Base-by-base conservation (phyloP, 768 basidiomycete genomes). In the Rhodosporidiobolus odoratus region DNA sequence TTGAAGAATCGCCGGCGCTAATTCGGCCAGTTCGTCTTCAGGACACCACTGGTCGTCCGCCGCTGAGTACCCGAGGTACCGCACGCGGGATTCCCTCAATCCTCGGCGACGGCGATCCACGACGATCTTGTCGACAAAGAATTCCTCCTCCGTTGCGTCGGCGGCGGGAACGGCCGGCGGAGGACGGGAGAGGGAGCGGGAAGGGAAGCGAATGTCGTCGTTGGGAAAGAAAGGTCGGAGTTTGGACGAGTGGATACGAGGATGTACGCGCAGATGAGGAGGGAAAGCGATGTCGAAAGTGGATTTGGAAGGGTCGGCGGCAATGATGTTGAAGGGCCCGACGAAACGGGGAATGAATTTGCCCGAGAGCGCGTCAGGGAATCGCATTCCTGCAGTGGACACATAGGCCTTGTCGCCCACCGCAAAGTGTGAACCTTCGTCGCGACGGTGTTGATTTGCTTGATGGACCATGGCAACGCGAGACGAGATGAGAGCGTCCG, bases 171-270 rank as follows among this genome's bases (percentile, higher is more conserved):
- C 25, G 52, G 27, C n/a, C 23, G 57, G 17, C 3, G 57, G 37
- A 8, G 62, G 62, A 4, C 7, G 27, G 38, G 37, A 8, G 40
- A 63, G 35, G 23, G 62, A 38, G 23, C 62, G 62, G 3, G 62
- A 52, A 7, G 62, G 62, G n/a, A 63, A 63, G 3, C 62, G 62
- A 30, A 23, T 4, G 37, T 47, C 43, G 62, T 63, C 62, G 62
- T 63, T 63, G 25, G 48, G 48, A 53, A 41, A 41, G n/a, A 53
- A 34, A n/a, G 62, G 62, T 19, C 62, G 62, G 37, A 63, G 62
- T 21, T 54, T 53, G 25, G 62, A 63, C 3, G 62, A 19, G 40
- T 63, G 62, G 38, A 63, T 5, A 1, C 12, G 21, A 4, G 17
- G 17, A 53, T 63, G 62, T 19, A 63, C 30, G 23, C 52, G 48